Percentiles rank a stretch among this genome's conserved stretches.
Evolutionary conservation across 495 filamentous ascomycete species (phyloP).

Genomic region (Trichoderma gamsii): DNA sequence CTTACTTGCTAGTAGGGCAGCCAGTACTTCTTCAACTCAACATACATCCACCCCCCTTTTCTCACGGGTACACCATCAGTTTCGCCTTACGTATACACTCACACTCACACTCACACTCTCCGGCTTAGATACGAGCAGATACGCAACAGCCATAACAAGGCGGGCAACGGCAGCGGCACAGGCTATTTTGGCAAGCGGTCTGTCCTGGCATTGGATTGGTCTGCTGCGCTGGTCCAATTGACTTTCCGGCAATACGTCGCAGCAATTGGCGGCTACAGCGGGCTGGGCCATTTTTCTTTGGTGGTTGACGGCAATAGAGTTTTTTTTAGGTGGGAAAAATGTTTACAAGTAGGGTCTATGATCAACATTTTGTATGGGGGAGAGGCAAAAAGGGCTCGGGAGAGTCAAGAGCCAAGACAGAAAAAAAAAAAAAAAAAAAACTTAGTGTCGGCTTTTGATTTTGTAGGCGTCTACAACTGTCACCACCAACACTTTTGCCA

Average conservation of each 20-base stretch:
- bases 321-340: neutral
- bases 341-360: neutral
- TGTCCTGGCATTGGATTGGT: too few species aligned
- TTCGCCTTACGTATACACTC: too few species aligned
- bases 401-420: neutral
- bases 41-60: too few species aligned
- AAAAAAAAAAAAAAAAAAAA: neutral
- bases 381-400: too few species aligned
- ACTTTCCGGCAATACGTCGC: neutral
- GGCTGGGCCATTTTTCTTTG: neutral
- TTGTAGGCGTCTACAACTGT: too few species aligned
- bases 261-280: neutral
- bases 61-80: too few species aligned
- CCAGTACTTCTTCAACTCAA: too few species aligned
- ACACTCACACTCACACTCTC: too few species aligned
- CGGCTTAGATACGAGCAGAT: neutral
- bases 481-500: too few species aligned
- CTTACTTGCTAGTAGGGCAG: too few species aligned
- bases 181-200: neutral
- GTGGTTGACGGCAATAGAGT: neutral
- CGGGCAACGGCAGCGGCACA: conserved; percentile 8
- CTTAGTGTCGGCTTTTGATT: too few species aligned
- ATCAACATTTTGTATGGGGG: too few species aligned
- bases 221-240: neutral
- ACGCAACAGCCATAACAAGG: neutral